Evolutionary conservation across 257 asterid genomes (phyloP), one percentile per base, ranked within the genome.

Genomic region (Buddleja alternifolia): DNA sequence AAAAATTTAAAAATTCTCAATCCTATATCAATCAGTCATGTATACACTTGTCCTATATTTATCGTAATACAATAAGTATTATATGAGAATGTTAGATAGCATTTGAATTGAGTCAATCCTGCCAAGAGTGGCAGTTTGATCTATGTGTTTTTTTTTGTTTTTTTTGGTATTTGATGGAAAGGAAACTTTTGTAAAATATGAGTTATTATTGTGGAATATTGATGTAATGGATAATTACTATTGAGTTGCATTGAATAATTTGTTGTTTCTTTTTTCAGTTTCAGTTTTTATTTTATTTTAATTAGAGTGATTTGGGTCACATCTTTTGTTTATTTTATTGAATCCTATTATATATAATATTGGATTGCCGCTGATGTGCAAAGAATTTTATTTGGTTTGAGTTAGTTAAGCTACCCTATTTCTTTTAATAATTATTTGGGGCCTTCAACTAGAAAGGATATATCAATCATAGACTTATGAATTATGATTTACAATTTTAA

Each of bases 351-450:
- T 29, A 1, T 29, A 5, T 29, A 1, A 29, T 29, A 5, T 57
- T 23, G 29, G 17, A 34, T 57, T 15, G 20, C 62, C 0, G 21
- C 14, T n/a, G n/a, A n/a, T n/a, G n/a, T n/a, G n/a, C n/a, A 23
- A 21, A 53, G 23, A 53, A 55, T 25, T 0, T 55, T 10, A 24
- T 32, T 1, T 29, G 34, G 25, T 11, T 54, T 23, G 42, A 55
- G 9, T 57, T 57, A 44, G 61, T 15, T 57, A 16, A 57, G 14
- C 63, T 57, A 57, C 63, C n/a, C 14, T 32, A 6, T 29, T 32
- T 57, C 1, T 57, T 29, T 57, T 29, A 56, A 29, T 32, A 57
- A 24, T 25, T 25, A 19, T 56, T 56, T 54, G 60, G n/a, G n/a
- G 17, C 8, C 2, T 23, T 11, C 11, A 10, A 10, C 10, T 5